phyloP scores from a whole-genome alignment of 2,329 filamentous ascomycete species.

The Graphilbum fragrans region DNA sequence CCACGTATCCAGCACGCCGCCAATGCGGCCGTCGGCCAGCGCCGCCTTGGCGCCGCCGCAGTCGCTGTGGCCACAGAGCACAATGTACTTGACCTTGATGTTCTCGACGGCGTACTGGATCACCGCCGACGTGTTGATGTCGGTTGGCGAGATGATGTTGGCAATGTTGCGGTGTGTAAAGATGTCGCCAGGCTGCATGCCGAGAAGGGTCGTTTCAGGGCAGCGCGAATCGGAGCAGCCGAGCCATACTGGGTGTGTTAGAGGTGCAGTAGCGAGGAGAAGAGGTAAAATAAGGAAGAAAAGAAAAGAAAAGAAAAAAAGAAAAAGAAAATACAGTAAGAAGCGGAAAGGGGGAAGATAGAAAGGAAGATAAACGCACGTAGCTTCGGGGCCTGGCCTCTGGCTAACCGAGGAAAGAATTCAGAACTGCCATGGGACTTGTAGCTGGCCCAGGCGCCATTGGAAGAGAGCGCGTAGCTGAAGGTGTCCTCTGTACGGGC shows the following conservation, averaged over 20 bases:
- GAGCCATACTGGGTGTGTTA: conserved; percentile 51
- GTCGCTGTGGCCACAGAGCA: conserved; percentile 56
- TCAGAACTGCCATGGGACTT: conserved; percentile 53
- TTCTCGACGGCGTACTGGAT: conserved; percentile 68
- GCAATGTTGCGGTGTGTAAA: conserved; percentile 89
- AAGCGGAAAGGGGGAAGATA: conserved; percentile 6
- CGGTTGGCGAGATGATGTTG: conserved; percentile 64
- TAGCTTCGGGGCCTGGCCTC: conserved; percentile 54
- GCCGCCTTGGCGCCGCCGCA: conserved; percentile 58
- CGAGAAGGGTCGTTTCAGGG: conserved; percentile 71
- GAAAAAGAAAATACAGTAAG: neutral
- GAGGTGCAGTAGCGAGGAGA: neutral
- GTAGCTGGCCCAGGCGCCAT: conserved; percentile 58
- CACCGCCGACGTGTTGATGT: conserved; percentile 63
- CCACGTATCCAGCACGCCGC: conserved; percentile 44
- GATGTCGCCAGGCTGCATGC: conserved; percentile 69
- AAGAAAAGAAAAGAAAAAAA: neutral
- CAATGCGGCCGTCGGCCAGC: conserved; percentile 31
- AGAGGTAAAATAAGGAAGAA: neutral
- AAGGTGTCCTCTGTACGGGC: conserved; percentile 40
- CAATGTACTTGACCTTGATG: conserved; percentile 58
- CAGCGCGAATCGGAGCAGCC: conserved; percentile 80
- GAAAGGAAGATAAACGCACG: conserved; percentile 20
- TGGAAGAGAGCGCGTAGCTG: conserved; percentile 51
- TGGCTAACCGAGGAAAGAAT: conserved; percentile 56